These are phyloP conservation scores for Acacia acuminata DNA, from an alignment of 306 rosid genomes.

Conservation along the genomic window DNA sequence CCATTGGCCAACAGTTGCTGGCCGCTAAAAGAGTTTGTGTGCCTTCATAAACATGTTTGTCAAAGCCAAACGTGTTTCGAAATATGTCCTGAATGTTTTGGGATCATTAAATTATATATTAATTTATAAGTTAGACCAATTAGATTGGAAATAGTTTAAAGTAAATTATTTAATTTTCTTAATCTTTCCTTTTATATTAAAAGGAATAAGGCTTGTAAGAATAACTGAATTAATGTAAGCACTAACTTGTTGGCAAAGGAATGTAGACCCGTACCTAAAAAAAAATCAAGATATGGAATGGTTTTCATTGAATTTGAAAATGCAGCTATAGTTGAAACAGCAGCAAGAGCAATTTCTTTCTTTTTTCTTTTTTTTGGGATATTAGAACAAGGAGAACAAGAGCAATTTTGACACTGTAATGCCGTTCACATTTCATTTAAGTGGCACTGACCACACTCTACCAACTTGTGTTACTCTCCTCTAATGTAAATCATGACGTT, in stretches of 20 bases:
- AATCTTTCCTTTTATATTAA: background rate
- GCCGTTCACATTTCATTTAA: background rate
- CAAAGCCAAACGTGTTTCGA: background rate
- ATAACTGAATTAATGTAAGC: background rate
- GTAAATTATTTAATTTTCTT: no score
- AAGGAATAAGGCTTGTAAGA: background rate
- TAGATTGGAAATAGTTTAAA: no score
- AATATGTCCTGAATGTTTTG: background rate
- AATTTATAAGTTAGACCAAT: no score
- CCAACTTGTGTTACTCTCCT: background rate
- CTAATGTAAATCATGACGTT: background rate
- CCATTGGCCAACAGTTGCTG: background rate
- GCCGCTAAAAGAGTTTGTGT: background rate
- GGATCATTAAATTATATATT: no score
- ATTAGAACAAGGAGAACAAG: no score
- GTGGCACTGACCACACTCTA: background rate
- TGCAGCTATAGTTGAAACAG: background rate
- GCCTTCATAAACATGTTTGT: background rate
- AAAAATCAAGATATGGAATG: background rate
- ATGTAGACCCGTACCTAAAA: no score
- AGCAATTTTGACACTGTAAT: background rate
- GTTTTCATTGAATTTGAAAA: background rate
- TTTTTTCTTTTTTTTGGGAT: no score
- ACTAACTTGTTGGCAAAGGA: background rate
- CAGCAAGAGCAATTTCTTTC: no score